Evolutionary conservation across 306 rosid species (phyloP).

Genomic region (Quercus variabilis): DNA sequence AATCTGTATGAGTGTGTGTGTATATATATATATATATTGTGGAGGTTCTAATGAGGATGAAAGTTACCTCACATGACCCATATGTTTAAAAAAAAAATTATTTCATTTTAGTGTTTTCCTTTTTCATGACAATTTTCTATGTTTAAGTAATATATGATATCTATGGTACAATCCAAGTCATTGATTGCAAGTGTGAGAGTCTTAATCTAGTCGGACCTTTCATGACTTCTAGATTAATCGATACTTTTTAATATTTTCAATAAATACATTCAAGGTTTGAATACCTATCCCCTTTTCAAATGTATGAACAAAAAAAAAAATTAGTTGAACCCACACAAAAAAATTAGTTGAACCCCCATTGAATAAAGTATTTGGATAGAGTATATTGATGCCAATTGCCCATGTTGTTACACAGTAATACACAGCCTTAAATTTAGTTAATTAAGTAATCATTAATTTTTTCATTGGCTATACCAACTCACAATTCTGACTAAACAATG

Average conservation of each 20-base stretch:
- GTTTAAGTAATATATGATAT: not conserved
- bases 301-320: too few species aligned
- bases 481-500: slow-evolving; percentile 19
- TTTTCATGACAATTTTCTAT: not conserved
- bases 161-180: not conserved
- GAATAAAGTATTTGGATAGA: not conserved
- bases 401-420: not conserved
- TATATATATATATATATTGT: too few species aligned
- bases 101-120: not conserved
- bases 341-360: not conserved
- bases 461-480: slow-evolving; percentile 35
- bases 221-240: too few species aligned
- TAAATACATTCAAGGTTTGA: too few species aligned
- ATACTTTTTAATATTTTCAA: too few species aligned
- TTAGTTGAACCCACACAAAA: too few species aligned
- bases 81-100: not conserved
- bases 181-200: not conserved
- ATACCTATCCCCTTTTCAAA: too few species aligned
- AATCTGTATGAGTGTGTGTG: too few species aligned
- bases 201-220: not conserved
- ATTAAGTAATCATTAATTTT: slow-evolving; percentile 15
- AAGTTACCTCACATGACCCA: not conserved
- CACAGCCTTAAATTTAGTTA: not conserved
- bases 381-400: not conserved
- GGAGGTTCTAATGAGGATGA: not conserved